Evolutionary conservation across 78 protist species (phyloP), one percentile per base, ranked within the genome.

Genomic region (Isochrysis galbana): DNA sequence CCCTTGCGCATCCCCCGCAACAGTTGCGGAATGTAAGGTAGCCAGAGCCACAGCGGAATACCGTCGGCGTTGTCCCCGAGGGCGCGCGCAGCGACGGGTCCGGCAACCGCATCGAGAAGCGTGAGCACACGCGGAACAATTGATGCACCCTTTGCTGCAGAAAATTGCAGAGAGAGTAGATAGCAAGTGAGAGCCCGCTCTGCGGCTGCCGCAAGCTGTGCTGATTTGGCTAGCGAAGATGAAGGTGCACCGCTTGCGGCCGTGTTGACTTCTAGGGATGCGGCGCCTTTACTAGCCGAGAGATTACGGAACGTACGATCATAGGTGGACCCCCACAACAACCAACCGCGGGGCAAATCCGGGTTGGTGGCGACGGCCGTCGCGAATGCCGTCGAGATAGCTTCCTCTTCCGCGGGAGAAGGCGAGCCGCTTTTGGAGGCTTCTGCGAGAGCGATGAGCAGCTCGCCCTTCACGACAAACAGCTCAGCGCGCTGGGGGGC

Each of bases 1-100:
- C 39, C 82, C 34, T 91, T 39, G 26, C 39, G 22, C 41, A 95
- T 89, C 26, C 74, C 67, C n/a, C 61, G 61, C 44, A 95, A 84
- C 93, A 95, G 90, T 84, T 91, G 93, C 88, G 97, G 95, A 17
- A 92, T 80, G 96, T 96, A 95, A 22, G 67, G 86, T 23, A 95
- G 70, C 97, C 97, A 95, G 11, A 5, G 29, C 93, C 92, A 89
- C 22, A 93, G 5, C 14, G 97, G 96, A 45, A 95, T 41, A 29
- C 25, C 74, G 55, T 87, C 94, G 36, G 39, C 2, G 93, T 55
- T 45, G n/a, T 77, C 48, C 51, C 41, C 87, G 5, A 34, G 84
- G 34, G 47, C 83, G n/a, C 47, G 61, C 19, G 89, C 38, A 38
- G 89, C 19, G 11, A 78, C 87, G 22, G 2, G 69, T 41, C 5